phyloP scores from a whole-genome alignment of 495 filamentous ascomycete genomes.

The Neurospora pannonica region DNA sequence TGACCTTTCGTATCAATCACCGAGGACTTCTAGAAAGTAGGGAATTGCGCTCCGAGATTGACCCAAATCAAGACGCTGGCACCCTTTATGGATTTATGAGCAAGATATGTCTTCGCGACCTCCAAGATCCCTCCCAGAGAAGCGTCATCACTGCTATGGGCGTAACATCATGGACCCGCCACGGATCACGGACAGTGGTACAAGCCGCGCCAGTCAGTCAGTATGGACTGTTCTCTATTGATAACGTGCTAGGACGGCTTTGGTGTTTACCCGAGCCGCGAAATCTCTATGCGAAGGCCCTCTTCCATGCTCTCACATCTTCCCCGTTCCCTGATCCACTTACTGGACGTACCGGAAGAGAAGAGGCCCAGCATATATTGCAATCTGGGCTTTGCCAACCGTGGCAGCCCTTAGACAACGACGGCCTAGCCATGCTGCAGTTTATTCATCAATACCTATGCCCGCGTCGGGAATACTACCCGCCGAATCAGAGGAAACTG shows the following conservation, averaged over 20 bases:
- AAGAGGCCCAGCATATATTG: conserved; percentile 1
- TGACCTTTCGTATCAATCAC: neutral
- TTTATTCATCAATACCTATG: neutral
- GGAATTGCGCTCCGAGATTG: conserved; percentile 1
- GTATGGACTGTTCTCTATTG: neutral
- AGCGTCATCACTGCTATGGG: conserved; percentile 3
- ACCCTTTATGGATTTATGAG: neutral
- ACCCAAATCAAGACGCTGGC: conserved; percentile 2
- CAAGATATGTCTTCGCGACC: neutral
- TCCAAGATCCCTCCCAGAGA: neutral
- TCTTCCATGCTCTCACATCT: neutral
- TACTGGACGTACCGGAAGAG: conserved; percentile 1
- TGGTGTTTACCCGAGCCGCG: neutral
- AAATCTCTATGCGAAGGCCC: conserved; percentile 1
- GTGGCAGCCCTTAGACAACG: neutral
- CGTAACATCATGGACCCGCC: neutral
- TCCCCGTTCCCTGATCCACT: neutral
- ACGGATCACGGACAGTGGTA: neutral
- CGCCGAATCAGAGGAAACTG: neutral
- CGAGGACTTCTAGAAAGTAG: neutral
- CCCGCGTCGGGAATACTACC: conserved; percentile 1
- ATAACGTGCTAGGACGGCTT: neutral
- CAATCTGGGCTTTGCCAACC: neutral
- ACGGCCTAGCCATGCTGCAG: neutral
- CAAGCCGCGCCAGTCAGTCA: neutral